phyloP scores from a whole-genome alignment of 495 filamentous ascomycete genomes.

The Xylaria bambusicola region DNA sequence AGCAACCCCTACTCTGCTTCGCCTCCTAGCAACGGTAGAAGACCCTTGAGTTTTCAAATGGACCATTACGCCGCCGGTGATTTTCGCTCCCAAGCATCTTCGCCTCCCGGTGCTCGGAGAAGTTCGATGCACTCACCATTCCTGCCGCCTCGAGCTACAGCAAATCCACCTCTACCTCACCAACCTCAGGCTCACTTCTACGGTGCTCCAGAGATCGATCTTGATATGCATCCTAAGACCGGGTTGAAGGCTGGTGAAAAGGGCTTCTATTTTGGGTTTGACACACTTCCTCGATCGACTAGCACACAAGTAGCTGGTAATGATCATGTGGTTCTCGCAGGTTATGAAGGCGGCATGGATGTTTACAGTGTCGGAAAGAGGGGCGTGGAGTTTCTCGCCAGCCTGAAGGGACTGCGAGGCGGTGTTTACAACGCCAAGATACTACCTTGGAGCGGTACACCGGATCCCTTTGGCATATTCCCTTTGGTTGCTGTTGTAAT shows the following conservation, averaged over 20 bases:
- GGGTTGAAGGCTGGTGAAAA: conserved; percentile 60
- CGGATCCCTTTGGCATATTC: conserved; percentile 34
- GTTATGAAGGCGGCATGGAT: conserved; percentile 73
- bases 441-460: conserved; percentile 54
- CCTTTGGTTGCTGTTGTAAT: conserved; percentile 75
- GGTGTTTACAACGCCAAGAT: conserved; percentile 82
- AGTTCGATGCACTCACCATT: conserved; percentile 64
- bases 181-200: conserved; percentile 74
- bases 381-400: conserved; percentile 63
- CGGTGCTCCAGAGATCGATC: conserved; percentile 67
- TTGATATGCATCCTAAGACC: conserved; percentile 56
- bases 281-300: conserved; percentile 58
- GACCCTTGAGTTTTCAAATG: conserved; percentile 56
- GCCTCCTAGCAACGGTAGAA: conserved; percentile 43
- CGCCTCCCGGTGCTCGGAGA: conserved; percentile 47
- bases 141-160: conserved; percentile 42
- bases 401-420: conserved; percentile 73
- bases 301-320: conserved; percentile 51
- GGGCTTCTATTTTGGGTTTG: conserved; percentile 80
- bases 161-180: conserved; percentile 75
- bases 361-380: conserved; percentile 69
- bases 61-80: conserved; percentile 50
- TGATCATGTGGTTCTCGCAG: conserved; percentile 72
- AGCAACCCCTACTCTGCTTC: conserved; percentile 49
- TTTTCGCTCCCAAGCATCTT: conserved; percentile 45